A percentile compares a stretch with the other conserved stretches of the same genome.
Conservation (phyloP, 202 grass and related monocot species). For the Musa balbisiana region DNA sequence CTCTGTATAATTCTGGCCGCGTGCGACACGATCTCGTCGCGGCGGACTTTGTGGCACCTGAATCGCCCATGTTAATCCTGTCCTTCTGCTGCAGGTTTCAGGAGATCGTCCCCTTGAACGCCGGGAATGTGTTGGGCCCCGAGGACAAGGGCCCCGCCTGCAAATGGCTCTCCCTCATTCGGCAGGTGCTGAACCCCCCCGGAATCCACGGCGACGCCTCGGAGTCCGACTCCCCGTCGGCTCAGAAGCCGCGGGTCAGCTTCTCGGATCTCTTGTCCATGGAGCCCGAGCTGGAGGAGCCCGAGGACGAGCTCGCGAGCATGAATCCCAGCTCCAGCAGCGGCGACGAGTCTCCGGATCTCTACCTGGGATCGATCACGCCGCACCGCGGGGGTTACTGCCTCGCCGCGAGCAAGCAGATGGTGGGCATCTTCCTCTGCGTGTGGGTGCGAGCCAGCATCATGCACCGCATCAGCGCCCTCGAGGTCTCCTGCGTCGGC, state of each 20-base stretch:
- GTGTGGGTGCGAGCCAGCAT: constrained; percentile 53
- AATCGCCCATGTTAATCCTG: too few relatives aligned
- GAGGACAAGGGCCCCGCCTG: constrained; percentile 52
- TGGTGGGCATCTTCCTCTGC: constrained; percentile 83
- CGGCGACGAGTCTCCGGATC: constrained; percentile 30
- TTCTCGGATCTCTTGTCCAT: constrained; percentile 38
- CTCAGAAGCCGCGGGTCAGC: constrained; percentile 16
- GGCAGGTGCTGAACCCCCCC: constrained; percentile 30
- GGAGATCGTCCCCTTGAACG: constrained; percentile 82
- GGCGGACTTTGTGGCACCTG: too few relatives aligned
- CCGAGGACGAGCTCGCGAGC: not conserved
- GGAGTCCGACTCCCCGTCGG: not conserved
- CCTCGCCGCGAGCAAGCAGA: constrained; percentile 60
- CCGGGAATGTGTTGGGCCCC: constrained; percentile 55
- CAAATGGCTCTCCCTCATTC: constrained; percentile 68
- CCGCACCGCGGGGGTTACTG: constrained; percentile 10
- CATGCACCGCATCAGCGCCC: constrained; percentile 30
- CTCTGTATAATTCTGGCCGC: too few relatives aligned
- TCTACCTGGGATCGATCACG: not conserved
- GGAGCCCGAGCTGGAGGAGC: not conserved
- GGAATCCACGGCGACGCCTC: not conserved
- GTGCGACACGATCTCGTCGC: too few relatives aligned
- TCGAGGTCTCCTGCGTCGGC: constrained; percentile 51
- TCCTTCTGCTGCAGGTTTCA: constrained; percentile 49
- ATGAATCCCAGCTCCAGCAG: constrained; percentile 22